Base-by-base conservation (phyloP, 192 early-diverging fungal species). In the Coemansia sp. region DNA sequence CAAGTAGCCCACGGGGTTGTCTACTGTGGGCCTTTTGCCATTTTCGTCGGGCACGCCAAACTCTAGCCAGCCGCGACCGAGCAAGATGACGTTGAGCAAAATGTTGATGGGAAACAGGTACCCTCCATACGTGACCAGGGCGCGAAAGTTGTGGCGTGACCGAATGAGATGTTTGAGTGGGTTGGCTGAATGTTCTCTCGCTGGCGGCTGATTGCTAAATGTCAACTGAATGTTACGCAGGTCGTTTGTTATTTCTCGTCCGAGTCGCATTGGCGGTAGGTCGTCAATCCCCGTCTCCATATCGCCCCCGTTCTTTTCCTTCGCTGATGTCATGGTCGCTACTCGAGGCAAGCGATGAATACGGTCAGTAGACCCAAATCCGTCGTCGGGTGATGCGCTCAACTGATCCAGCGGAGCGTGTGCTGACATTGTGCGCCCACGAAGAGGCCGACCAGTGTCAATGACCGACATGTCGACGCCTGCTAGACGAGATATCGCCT, bases 41-140 rank as follows among this genome's bases (percentile, higher is more conserved):
- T 68, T 58, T 18, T 61, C 68, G 20, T 64, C 60, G 31, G 52
- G 44, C 22, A 44, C 62, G 13, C 57, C 62, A 41, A 57, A 74
- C 57, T 80, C 66, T n/a, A 84, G 68, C 82, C 82, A 84, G 33
- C 82, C 82, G 31, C 78, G 77, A 2, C 74, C 82, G 8, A 84
- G 74, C 46, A 80, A 44, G 38, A 84, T 84, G 34, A 84, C 78
- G 34, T 84, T 84, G 43, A 84, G 78, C 50, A 84, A 41, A 20
- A 84, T 71, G 64, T 84, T 84, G 68, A 84, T 78, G 3, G 82
- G 82, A 39, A 84, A 70, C 38, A 84, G 50, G 62, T 84, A 84
- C 10, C 82, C 82, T 38, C 74, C 82, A 33, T 80, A 84, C 5
- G 82, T 74, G 33, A 84, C 82, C 65, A 84, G 38, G 11, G 74